Base-by-base conservation (phyloP, 2,329 filamentous ascomycete genomes). In the Clarireedia hainanense region DNA sequence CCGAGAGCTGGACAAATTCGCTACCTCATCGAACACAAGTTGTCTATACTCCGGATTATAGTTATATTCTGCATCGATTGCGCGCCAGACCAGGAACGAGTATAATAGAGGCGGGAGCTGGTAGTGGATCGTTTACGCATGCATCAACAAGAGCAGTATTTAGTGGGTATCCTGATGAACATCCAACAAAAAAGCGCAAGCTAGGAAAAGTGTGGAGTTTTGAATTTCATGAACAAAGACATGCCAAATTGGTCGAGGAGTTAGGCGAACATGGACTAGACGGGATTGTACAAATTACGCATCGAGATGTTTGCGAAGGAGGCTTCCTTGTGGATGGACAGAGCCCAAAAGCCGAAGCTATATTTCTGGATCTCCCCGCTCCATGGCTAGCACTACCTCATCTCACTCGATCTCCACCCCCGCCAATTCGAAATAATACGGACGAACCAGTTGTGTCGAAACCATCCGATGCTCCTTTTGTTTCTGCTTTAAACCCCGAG, bases 31-130 rank as follows among this genome's bases (percentile, higher is more conserved):
- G 89, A 58, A 94, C 89, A 0, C 89, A 94, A 68, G 89, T 94
- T 39, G 89, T 94, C 52, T 94, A 94, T 69, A 91, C 87, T 0
- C 88, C 88, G 15, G 89, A 94, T 69, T 91, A 91, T 72, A 91
- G 88, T 73, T 94, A 91, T 67, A 83, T 94, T 49, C 75, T 94
- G 10, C 87, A 91, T 65, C 79, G 88, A 36, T 79, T 94, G 64
- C 80, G 86, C 34, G 88, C 86, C 5, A 75, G 86, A 20, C 89
- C 89, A 0, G 89, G 89, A 5, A 80, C 82, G 47, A 79, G 78
- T 20, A 74, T 94, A 37, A 91, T 94, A 55, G 89, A 94, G 70
- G 89, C 89, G 3, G 89, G 89, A 34, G 85, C 88, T 1, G 89
- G 89, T 6, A 91, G 88, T 67, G 89, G 89, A 6, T 91, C 86